Conservation (phyloP, 352 stramenopile species). For the Phytophthora litchii region DNA sequence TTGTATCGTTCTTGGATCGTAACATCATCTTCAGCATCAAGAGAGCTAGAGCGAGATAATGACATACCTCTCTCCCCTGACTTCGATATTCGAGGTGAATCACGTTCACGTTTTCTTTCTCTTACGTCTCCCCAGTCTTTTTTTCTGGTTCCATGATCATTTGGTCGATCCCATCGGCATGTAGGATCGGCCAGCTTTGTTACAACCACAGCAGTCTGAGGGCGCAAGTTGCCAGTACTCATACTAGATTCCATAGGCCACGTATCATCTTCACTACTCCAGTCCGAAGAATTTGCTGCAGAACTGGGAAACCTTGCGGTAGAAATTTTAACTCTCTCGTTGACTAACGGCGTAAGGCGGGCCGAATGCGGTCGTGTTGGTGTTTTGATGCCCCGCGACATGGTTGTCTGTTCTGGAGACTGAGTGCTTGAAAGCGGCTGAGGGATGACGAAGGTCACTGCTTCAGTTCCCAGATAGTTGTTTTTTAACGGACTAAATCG, state of each 20-base stretch:
- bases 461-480: slow-evolving; percentile 48
- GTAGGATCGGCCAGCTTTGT: slow-evolving; percentile 37
- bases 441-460: slow-evolving; percentile 61
- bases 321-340: slow-evolving; percentile 49
- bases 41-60: slow-evolving; percentile 15
- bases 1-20: slow-evolving; percentile 9
- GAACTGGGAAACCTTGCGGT: slow-evolving; percentile 25
- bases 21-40: slow-evolving; percentile 7
- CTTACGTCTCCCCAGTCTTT: slow-evolving; percentile 10
- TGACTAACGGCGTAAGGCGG: slow-evolving; percentile 42
- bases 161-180: slow-evolving; percentile 10
- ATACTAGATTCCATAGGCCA: slow-evolving; percentile 28
- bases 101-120: slow-evolving; percentile 17
- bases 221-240: slow-evolving; percentile 26
- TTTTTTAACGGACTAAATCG: slow-evolving; percentile 48
- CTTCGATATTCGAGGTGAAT: slow-evolving; percentile 10
- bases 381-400: slow-evolving; percentile 29
- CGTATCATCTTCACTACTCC: slow-evolving; percentile 11
- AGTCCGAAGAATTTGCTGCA: slow-evolving; percentile 14
- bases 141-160: slow-evolving; percentile 6
- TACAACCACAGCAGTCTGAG: slow-evolving; percentile 46
- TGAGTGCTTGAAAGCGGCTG: slow-evolving; percentile 46
- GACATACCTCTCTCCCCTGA: slow-evolving; percentile 3
- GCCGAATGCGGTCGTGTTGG: slow-evolving; percentile 40
- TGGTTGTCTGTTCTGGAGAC: slow-evolving; percentile 26